Base-by-base conservation (phyloP, 2,329 filamentous ascomycete genomes). In the Emydomyces testavorans region DNA sequence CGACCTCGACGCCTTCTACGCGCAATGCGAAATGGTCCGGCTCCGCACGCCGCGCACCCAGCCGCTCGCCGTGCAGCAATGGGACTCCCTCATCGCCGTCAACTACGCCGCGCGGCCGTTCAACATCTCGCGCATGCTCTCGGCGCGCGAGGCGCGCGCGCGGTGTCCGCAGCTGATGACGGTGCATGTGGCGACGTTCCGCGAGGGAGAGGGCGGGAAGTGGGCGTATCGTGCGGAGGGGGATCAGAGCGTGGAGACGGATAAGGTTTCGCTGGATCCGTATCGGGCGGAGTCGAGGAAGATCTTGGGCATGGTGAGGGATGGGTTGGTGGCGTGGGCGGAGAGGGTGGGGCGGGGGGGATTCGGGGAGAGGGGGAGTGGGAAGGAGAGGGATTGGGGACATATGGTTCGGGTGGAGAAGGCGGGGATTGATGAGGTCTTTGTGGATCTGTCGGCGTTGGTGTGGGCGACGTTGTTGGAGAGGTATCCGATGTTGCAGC, bases 1-100 rank as follows among this genome's bases (percentile, higher is more conserved):
- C 53, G 92, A 98, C 60, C 80, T 98, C 51, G 92, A 98, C 76
- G 90, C 90, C 32, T 98, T 98, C 67, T 98, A 98, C 64, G 84
- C 85, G 2, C 92, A 98, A 71, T 95, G 88, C 62, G 92, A 98
- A 68, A 93, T 89, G 76, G 80, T 94, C 7, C 80, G 92, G 6
- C 74, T 96, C 37, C 81, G 80, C 10, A 71, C 85, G 8, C 71
- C 82, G 11, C 80, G 85, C 52, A 78, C 87, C 49, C 77, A 80
- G 54, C 92, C 92, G 7, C 76, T 98, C 20, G 92, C 88, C 0
- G 92, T 98, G 16, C 89, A 93, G 62, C 90, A 96, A 72, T 96
- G 85, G 85, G 85, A 93, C 65, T 87, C 85, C 6, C 74, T 98
- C 20, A 98, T 98, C 61, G 92, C 92, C 2, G 80, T 98, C 65